Base-by-base conservation (phyloP, 306 rosid genomes). In the Glycyrrhiza uralensis region DNA sequence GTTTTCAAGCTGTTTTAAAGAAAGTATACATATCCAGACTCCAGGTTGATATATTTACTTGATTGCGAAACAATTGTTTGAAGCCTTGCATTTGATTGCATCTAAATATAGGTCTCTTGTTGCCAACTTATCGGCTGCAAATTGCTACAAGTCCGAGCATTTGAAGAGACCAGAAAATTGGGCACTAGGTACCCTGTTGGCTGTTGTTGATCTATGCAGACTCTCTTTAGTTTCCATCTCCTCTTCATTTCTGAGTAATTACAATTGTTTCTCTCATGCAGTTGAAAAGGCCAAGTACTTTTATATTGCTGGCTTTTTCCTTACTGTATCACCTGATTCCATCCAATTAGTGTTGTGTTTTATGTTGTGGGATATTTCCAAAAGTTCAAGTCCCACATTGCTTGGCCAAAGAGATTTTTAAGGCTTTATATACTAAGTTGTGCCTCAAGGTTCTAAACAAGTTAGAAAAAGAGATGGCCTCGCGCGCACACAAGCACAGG, bases 251-350 rank as follows among this genome's bases (percentile, higher is more conserved):
- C 44, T 20, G 3, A 36, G n/a, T 67, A 68, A 20, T 50, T 41
- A 30, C 7, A 14, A n/a, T n/a, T n/a, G n/a, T n/a, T n/a, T n/a
- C n/a, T n/a, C n/a, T n/a, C n/a, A n/a, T n/a, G n/a, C n/a, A n/a
- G 98, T 94, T 74, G 95, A 94, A 51, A 88, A 91, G 88, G 98
- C 97, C 56, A 94, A 91, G 73, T 94, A 83, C 77, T 76, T 13
- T 85, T 94, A 94, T 58, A 94, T 94, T 80, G 97, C 97, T 46
- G 98, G 98, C 33, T 94, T 94, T 82, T 94, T 94, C 87, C 96
- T 91, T 52, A 91, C 97, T 3, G 98, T 94, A 33, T 94, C 98
- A 24, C 92, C 98, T 0, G 97, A 94, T 11, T 94, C 97, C 77
- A 91, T 94, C n/a, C n/a, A n/a, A n/a, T n/a, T n/a, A n/a, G n/a